Evolutionary conservation across 495 filamentous ascomycete genomes (phyloP), one percentile per base, ranked within the genome.

Genomic region (Immersiella caudata): DNA sequence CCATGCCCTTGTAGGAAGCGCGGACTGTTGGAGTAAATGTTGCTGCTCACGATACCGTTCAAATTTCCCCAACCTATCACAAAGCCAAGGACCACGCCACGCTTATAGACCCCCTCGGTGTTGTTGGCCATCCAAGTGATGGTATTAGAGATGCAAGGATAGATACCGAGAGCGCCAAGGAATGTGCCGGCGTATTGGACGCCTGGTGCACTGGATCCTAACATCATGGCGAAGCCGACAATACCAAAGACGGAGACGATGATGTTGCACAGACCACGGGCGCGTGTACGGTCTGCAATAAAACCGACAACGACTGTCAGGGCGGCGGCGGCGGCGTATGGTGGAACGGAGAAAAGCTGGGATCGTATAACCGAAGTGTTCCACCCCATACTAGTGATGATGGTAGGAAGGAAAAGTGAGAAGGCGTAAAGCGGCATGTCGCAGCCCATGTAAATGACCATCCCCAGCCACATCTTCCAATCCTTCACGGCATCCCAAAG

Each of bases 61-160:
- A 97, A 80, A 68, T 97, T 97, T 8, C 94, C 94, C 92, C 93
- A 97, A 18, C 92, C 92, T 67, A 96, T 93, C 25, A 96, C 91
- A 46, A 97, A 87, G 0, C 94, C 94, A 2, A 96, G 77, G 0
- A 91, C 90, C 1, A 97, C 88, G 22, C 94, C 94, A 24, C 94
- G 86, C 82, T 97, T 97, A 79, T 96, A 96, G 4, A 93, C 90
- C 21, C 94, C 94, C 78, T 97, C 94, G 25, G 87, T 87, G 69
- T 98, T 98, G 79, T 98, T 98, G 56, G 87, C 87, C 20, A 89
- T 78, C 94, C 94, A 98, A 25, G 88, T 87, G 67, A 98, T 92
- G 0, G 93, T 96, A 74, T 97, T 96, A n/a, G 94, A 78, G 68
- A 97, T 92, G 76, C 87, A 90, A 0, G 94, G 94, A 72, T 97